phyloP scores from a whole-genome alignment of 2,329 filamentous ascomycete species.

The Penicillium sp. region DNA sequence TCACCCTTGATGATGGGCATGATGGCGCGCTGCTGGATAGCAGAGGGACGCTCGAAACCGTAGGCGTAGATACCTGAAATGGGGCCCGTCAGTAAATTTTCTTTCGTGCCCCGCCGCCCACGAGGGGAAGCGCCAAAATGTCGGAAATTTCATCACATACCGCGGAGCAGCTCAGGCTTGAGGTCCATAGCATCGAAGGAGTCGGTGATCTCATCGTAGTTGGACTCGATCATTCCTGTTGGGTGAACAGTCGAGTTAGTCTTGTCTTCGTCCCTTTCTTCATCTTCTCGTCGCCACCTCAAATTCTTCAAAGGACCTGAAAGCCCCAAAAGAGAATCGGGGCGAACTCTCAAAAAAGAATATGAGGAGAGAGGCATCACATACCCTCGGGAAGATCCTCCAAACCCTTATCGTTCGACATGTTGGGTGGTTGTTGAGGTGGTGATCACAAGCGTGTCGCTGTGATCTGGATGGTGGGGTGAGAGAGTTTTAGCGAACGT shows the following conservation, averaged over 20 bases:
- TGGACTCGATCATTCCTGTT: slow-evolving; percentile 97
- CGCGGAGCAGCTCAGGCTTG: slow-evolving; percentile 95
- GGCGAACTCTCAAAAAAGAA: slow-evolving; percentile 3
- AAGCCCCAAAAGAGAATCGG: slow-evolving; percentile 9
- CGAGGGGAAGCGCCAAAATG: slow-evolving; percentile 6
- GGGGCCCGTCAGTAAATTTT: slow-evolving; percentile 25
- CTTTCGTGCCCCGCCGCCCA: slow-evolving; percentile 22
- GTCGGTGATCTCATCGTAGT: slow-evolving; percentile 99
- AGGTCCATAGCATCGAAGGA: slow-evolving; percentile 98
- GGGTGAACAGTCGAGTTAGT: slow-evolving; percentile 16
- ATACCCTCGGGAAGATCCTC: slow-evolving; percentile 95
- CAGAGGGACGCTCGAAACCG: slow-evolving; percentile 99
- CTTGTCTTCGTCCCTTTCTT: neutral
- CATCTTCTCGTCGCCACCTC: slow-evolving; percentile 5
- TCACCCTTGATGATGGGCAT: slow-evolving; percentile 99
- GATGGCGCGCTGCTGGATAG: slow-evolving; percentile 99
- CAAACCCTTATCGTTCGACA: slow-evolving; percentile 94
- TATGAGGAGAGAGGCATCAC: slow-evolving; percentile 41
- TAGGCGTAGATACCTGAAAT: slow-evolving; percentile 87
- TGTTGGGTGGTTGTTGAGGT: slow-evolving; percentile 71
- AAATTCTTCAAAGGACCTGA: neutral
- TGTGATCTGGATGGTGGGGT: slow-evolving; percentile 56
- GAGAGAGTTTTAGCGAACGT: slow-evolving; percentile 34
- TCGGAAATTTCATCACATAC: slow-evolving; percentile 50
- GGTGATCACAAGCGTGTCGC: slow-evolving; percentile 72